Evolutionary conservation across 1,139 yeast genomes (phyloP).

Genomic region (Candida dubliniensis): DNA sequence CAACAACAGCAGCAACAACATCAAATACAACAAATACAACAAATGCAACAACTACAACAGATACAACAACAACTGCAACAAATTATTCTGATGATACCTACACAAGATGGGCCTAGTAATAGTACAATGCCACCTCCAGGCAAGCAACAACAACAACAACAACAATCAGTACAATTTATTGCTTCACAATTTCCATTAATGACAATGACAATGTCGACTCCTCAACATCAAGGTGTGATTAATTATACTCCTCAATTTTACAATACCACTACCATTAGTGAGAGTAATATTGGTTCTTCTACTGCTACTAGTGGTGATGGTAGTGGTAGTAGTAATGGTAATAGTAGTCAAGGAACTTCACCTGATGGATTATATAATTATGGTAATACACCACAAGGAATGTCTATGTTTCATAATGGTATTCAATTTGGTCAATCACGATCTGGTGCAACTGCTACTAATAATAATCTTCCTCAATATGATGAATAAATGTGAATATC

Average conservation of each 20-base stretch:
- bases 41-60: slow-evolving; percentile 11
- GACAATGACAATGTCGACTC: slow-evolving; percentile 49
- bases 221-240: slow-evolving; percentile 33
- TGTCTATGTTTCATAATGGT: neutral
- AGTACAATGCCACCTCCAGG: slow-evolving; percentile 14
- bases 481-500: too few relatives aligned
- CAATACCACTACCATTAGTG: too few relatives aligned
- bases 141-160: slow-evolving; percentile 18
- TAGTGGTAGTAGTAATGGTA: too few relatives aligned
- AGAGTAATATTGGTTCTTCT: neutral
- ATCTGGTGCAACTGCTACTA: too few relatives aligned
- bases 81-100: slow-evolving; percentile 11
- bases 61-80: slow-evolving; percentile 15
- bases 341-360: neutral
- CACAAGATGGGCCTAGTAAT: slow-evolving; percentile 8
- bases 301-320: neutral
- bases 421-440: too few relatives aligned
- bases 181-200: slow-evolving; percentile 17
- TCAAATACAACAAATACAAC: slow-evolving; percentile 4
- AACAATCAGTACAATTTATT: neutral
- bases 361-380: slow-evolving; percentile 2
- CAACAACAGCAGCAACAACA: slow-evolving; percentile 9
- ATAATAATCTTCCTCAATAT: too few relatives aligned
- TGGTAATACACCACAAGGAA: slow-evolving; percentile 3
- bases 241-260: slow-evolving; percentile 6